Base-by-base conservation (phyloP, 2,329 filamentous ascomycete species). In the Anthostomella pinea region DNA sequence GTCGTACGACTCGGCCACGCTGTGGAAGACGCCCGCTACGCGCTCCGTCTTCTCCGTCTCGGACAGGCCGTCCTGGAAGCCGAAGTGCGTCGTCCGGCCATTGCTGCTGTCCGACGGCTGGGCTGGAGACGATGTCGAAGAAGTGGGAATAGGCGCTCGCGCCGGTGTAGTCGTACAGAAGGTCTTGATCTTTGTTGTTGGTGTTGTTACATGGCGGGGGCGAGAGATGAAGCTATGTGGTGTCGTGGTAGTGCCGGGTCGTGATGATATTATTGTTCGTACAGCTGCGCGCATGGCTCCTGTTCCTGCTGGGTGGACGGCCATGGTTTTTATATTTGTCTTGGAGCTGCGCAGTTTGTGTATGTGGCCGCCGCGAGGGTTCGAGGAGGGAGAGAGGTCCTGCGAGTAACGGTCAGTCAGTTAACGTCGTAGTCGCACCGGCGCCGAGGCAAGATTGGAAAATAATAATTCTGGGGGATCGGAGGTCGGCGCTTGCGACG, bases 1-100 rank as follows among this genome's bases (percentile, higher is more conserved):
- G 65, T 98, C 93, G 68, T 98, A 98, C 13, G 85, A 88, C 46
- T 87, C 82, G 51, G 93, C 93, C 25, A 98, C 93, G 50, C 85
- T 96, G 64, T 87, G 91, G 70, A 98, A 98, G 40, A 98, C 93
- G 26, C 79, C 81, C 42, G 85, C 85, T 25, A 96, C 90, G 73
- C 69, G 63, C 49, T 72, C 56, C 28, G 67, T 69, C 66, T 96
- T 96, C 62, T 93, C 73, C 8, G 79, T 72, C 60, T 94, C 87
- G 11, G 85, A 79, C 25, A 96, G 75, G 26, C 87, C 91, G 45
- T 61, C 58, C 66, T 90, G 77, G 62, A 88, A 96, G 33, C 90
- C 90, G 63, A 96, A 96, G 67, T 95, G 89, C 32, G 90, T 95
- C 45, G 83, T 83, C 41, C 74, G 73, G 30, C 77, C 70, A 15